Base-by-base conservation (phyloP, 2,329 filamentous ascomycete genomes). In the Dothideomycetes sp. region DNA sequence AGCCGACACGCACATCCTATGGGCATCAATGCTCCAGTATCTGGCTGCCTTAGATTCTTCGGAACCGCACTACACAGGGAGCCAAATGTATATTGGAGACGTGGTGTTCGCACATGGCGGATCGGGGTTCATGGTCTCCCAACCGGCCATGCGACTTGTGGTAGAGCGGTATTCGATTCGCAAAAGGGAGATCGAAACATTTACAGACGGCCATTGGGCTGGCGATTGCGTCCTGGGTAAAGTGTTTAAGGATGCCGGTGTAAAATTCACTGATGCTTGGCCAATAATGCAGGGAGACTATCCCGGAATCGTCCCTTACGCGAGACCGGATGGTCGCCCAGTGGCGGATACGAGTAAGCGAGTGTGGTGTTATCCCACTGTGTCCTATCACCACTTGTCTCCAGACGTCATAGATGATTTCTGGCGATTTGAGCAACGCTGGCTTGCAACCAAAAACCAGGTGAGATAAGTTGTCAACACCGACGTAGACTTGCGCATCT, bases 1-100 rank as follows among this genome's bases (percentile, higher is more conserved):
- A 47, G 66, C 70, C 1, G 73, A 77, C 49, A 75, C 72, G 0
- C 75, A 71, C 45, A 55, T 75, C 33, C 58, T 71, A 5, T 70
- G 72, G 61, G 55, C 63, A 29, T 70, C 69, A 12, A 35, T 63
- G 11, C 46, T 66, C 17, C 57, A 61, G 19, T 65, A 64, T 54
- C 45, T 62, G 5, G 45, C 47, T 24, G 48, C 57, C 10, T 50
- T 66, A 5, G 60, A 66, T 39, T 55, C 56, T 24, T 52, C 55
- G n/a, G 61, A 62, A 24, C 54, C 58, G 3, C 57, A 64, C 43
- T 66, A 66, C 42, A 54, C 55, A n/a, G 64, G 64, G 24, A 57
- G 57, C 0, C 60, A 58, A 10, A 49, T 53, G 11, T 54, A 51
- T 41, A 55, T 65, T 39, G 58, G 58, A 31, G 46, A 56, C 3